A percentile compares a stretch with the other conserved stretches of the same genome.
These are phyloP conservation scores for Colletotrichum gigasporum DNA, from an alignment of 2,329 filamentous ascomycete genomes.

Conservation along the genomic window DNA sequence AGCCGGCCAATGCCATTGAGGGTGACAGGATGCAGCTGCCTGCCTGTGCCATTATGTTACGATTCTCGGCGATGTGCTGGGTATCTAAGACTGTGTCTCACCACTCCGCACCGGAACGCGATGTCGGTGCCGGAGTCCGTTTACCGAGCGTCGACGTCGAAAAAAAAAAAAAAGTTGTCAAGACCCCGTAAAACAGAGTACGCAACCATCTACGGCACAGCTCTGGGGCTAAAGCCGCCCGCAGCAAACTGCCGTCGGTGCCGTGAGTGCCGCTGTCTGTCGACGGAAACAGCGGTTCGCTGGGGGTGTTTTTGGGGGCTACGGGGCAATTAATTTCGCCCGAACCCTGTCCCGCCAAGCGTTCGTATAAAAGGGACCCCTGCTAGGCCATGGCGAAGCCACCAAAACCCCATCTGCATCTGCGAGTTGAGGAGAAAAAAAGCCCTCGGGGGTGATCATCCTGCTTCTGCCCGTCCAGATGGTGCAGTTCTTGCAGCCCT, in stretches of 20 bases:
- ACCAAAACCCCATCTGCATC: not conserved
- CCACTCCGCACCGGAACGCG: no score
- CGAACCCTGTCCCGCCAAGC: conserved; percentile 13
- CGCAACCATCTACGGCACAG: conserved; percentile 7
- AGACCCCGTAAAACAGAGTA: conserved; percentile 2
- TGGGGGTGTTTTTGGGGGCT: not conserved
- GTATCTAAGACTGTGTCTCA: no score
- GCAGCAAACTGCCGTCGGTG: conserved; percentile 9
- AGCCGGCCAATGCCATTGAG: not conserved
- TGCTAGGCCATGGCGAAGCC: conserved; percentile 10
- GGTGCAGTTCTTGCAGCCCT: not conserved
- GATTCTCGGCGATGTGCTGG: no score
- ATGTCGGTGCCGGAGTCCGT: no score
- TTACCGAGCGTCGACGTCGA: not conserved
- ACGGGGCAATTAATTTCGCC: not conserved
- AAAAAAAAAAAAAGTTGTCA: not conserved
- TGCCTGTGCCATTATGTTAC: not conserved
- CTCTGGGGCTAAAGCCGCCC: not conserved
- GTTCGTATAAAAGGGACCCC: conserved; percentile 3
- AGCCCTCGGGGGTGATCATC: not conserved
- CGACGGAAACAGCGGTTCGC: conserved; percentile 14
- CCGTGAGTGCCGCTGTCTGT: conserved; percentile 10
- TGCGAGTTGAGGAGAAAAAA: not conserved
- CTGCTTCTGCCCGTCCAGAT: not conserved
- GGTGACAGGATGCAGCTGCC: not conserved